Evolutionary conservation across 2,329 filamentous ascomycete species (phyloP), one percentile per base, ranked within the genome.

Genomic region (Cladosporium sp.): DNA sequence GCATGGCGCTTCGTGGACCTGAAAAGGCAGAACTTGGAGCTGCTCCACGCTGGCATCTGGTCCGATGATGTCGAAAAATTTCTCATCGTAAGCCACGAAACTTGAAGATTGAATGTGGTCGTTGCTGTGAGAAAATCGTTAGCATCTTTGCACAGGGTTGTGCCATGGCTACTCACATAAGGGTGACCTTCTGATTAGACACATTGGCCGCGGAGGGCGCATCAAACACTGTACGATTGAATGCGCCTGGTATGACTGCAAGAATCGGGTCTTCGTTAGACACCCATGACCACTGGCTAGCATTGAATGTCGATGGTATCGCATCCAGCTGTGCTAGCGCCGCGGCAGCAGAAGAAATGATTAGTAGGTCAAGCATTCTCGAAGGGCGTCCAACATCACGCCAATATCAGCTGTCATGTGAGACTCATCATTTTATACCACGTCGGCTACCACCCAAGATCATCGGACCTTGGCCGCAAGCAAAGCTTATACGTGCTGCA

Each of bases 1-100:
- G 19, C 69, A 63, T 15, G 65, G 66, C 9, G 66, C 67, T 59
- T 70, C 67, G 40, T 69, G 65, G 0, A 67, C 66, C 49, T 56
- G 54, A 34, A 59, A 50, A 3, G 62, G 52, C n/a, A 68, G 65
- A 3, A 61, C 47, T 39, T 66, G 63, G 3, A 70, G 63, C 30
- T 60, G 59, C 38, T 67, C 63, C 12, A 68, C 22, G 22, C 63
- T 65, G 4, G 67, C 67, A n/a, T 64, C 55, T 7, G 62, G 25
- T 12, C 67, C 67, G n/a, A 69, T 62, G 15, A 68, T 58, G 38
- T 63, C 63, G 39, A 67, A 62, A 55, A 70, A 69, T 11, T 59
- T 55, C 8, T 60, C n/a, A 47, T 70, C 67, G 55, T 64, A 68
- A 5, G 65, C 66, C 40, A 68, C 62, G 60, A 69, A 69, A 36